These are phyloP conservation scores for Dentipellis fragilis DNA, from an alignment of 768 basidiomycete genomes.

Conservation along the genomic window DNA sequence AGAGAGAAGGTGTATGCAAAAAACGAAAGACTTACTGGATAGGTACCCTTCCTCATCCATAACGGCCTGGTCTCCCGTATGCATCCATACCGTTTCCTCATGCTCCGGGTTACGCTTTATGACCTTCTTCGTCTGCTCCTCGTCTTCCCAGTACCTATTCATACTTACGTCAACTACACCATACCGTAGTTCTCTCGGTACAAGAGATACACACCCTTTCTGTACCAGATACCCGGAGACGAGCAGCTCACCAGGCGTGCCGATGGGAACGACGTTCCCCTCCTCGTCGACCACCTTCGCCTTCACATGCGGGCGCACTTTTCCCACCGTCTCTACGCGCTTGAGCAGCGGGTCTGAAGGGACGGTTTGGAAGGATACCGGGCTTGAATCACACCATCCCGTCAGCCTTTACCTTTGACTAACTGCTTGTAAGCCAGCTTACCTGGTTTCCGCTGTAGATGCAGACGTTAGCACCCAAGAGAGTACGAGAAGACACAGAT, in stretches of 20 bases:
- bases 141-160: conserved; percentile 72
- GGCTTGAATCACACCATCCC: conserved; percentile 28
- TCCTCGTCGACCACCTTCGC: conserved; percentile 58
- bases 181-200: not conserved
- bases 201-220: conserved; percentile 43
- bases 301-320: conserved; percentile 63
- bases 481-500: not conserved
- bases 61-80: conserved; percentile 74
- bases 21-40: conserved; percentile 34
- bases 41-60: conserved; percentile 79
- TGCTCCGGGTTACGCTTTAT: conserved; percentile 43
- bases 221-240: conserved; percentile 72
- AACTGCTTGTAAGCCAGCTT: not conserved
- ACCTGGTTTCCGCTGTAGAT: conserved; percentile 62
- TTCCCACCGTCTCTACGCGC: conserved; percentile 77
- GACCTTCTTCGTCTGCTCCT: conserved; percentile 50
- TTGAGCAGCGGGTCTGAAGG: conserved; percentile 59
- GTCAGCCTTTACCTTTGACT: too few relatives aligned
- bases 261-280: conserved; percentile 58
- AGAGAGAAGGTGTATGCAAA: too few relatives aligned
- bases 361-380: conserved; percentile 76
- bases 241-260: conserved; percentile 65
- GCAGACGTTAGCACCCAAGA: not conserved
- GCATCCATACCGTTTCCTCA: conserved; percentile 63
- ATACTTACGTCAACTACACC: not conserved